Evolutionary conservation across 2,329 filamentous ascomycete species (phyloP), one percentile per base, ranked within the genome.

Genomic region (Venturiaceae sp.): DNA sequence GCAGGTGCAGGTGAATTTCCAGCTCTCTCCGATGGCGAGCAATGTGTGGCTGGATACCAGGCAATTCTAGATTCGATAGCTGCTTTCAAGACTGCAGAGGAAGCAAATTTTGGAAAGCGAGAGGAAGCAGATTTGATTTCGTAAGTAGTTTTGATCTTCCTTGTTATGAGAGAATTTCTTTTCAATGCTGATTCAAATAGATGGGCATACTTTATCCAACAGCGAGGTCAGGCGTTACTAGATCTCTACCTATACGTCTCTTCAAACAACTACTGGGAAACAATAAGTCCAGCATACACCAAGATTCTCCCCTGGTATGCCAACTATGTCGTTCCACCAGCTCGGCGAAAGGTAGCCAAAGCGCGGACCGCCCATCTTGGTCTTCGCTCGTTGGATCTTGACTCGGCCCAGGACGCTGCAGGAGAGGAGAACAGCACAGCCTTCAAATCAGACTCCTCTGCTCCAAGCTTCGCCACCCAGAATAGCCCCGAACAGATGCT

Each of bases 241-340:
- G 88, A 95, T 65, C 84, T 96, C 59, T 92, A 86, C 55, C 85
- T 97, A 65, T 97, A 95, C 71, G 87, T 94, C 62, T 94, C 91
- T 33, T 89, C 87, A 59, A 84, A 90, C 63, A 96, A 97, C 75
- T 99, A 94, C 81, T 79, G 84, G 58, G 77, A 80, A 46, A 76
- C 81, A 53, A 96, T 91, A 3, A 84, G 90, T 16, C 88, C 90
- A 2, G 86, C 90, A 37, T 96, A 91, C 74, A 90, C 86, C 63
- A 75, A 78, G 5, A 81, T 96, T 59, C 82, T 97, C 39, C 83
- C 87, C 41, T 95, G 94, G 78, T 91, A 94, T 19, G 80, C 91
- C 62, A 92, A 92, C 65, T 99, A 94, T 83, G 87, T 88, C 44
- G 78, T 95, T 5, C 92, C 92, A 2, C 85, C 88, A 0, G 77